Evolutionary conservation across 2,329 filamentous ascomycete genomes (phyloP).

Genomic region (Colletotrichum salicis): DNA sequence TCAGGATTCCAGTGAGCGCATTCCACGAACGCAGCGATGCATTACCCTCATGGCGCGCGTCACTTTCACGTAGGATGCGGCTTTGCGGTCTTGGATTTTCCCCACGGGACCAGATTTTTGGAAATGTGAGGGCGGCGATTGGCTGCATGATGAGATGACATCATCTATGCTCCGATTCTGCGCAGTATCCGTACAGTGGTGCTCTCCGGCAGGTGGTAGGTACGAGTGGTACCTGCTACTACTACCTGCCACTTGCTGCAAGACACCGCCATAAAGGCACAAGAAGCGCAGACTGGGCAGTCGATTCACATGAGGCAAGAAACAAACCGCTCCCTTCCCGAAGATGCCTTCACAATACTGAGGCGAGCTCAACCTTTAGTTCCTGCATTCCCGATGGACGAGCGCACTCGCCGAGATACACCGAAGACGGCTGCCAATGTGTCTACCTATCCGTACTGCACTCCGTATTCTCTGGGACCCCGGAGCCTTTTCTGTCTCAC

Average conservation of each 20-base stretch:
- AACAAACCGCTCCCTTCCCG: neutral
- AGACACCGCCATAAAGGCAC: neutral
- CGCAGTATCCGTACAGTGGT: neutral
- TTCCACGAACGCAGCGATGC: neutral
- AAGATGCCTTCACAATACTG: neutral
- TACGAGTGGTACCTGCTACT: too few relatives aligned
- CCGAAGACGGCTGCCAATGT: neutral
- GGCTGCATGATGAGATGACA: conserved; percentile 15
- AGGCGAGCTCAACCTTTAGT: neutral
- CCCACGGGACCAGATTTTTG: conserved; percentile 18
- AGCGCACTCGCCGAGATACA: conserved; percentile 19
- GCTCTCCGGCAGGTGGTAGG: neutral
- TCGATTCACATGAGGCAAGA: neutral
- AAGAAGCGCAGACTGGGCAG: neutral
- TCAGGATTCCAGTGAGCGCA: neutral
- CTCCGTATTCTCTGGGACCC: neutral
- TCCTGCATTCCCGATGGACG: neutral
- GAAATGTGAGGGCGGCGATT: conserved; percentile 16
- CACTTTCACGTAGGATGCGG: conserved; percentile 7
- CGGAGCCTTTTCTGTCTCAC: conserved; percentile 18
- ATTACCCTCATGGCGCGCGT: conserved; percentile 4
- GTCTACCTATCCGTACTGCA: neutral
- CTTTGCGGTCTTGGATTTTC: neutral
- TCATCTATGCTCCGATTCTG: conserved; percentile 12
- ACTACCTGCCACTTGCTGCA: too few relatives aligned